phyloP scores from a whole-genome alignment of 2,329 filamentous ascomycete genomes.

The Xylariaceae sp. region DNA sequence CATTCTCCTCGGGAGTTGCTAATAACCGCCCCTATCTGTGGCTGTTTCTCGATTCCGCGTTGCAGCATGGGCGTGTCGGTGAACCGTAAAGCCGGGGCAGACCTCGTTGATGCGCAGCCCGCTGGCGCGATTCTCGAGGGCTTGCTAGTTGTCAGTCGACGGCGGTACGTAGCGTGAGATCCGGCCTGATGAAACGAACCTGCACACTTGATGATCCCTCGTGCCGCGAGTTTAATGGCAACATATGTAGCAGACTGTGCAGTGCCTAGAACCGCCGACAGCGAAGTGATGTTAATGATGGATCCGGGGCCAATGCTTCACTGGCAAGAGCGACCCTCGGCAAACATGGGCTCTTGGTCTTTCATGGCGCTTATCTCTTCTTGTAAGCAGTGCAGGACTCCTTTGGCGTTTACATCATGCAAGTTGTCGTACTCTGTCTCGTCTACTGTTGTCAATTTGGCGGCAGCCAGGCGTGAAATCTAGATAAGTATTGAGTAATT shows the following conservation, averaged over 20 bases:
- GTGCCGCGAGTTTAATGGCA: conserved; percentile 20
- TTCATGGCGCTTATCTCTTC: conserved; percentile 20
- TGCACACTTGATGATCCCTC: conserved; percentile 18
- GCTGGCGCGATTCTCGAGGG: conserved; percentile 14
- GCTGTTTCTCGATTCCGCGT: conserved; percentile 13
- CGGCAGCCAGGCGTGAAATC: conserved; percentile 6
- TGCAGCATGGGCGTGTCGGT: conserved; percentile 19
- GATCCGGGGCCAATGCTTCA: conserved; percentile 18
- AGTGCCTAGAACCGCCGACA: conserved; percentile 7
- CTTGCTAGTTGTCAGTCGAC: conserved; percentile 3
- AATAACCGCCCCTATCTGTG: conserved; percentile 6
- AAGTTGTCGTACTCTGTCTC: conserved; percentile 18
- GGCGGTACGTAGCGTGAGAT: no score
- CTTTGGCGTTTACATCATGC: conserved; percentile 20
- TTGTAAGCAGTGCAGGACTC: conserved; percentile 20
- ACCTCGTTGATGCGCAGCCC: conserved; percentile 22
- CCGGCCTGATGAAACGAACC: no score
- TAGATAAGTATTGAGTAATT: conserved; percentile 2
- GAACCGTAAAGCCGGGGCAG: conserved; percentile 20
- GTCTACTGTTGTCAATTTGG: conserved; percentile 5
- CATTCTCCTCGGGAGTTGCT: conserved; percentile 13
- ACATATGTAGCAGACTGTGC: conserved; percentile 13
- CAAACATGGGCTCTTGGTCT: conserved; percentile 14
- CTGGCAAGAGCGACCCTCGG: conserved; percentile 14
- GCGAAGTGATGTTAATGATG: conserved; percentile 19